Percentiles rank a stretch among this genome's conserved stretches.
phyloP scores from a whole-genome alignment of 2,329 filamentous ascomycete genomes.

The Madurella fahalii region DNA sequence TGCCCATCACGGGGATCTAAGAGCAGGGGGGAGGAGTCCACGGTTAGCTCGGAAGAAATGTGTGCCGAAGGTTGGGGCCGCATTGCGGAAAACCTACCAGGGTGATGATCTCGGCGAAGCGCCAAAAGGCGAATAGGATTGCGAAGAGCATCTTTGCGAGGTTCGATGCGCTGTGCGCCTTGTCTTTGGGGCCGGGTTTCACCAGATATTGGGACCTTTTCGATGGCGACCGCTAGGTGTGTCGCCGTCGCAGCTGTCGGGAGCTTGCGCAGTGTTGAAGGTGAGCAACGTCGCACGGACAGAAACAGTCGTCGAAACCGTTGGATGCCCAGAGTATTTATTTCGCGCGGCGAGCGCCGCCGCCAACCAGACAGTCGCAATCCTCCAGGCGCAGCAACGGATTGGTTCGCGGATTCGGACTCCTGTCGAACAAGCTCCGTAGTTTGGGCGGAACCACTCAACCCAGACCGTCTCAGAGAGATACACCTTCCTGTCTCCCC shows the following conservation, averaged over 20 bases:
- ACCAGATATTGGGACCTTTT: background rate
- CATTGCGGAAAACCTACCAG: constrained; percentile 43
- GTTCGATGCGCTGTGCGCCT: constrained; percentile 3
- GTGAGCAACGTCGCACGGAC: too few species aligned
- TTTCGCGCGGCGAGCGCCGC: too few species aligned
- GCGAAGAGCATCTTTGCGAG: constrained; percentile 55
- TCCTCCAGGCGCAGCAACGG: background rate
- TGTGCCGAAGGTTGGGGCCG: too few species aligned
- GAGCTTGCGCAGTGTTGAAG: too few species aligned
- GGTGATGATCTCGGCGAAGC: constrained; percentile 59
- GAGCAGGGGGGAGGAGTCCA: background rate
- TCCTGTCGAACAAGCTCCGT: too few species aligned
- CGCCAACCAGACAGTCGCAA: background rate
- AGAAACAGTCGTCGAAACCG: too few species aligned
- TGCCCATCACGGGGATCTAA: constrained; percentile 62
- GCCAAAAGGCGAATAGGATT: constrained; percentile 59
- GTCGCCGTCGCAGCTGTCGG: too few species aligned
- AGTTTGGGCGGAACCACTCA: too few species aligned
- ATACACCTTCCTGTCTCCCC: too few species aligned
- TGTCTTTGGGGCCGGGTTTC: background rate
- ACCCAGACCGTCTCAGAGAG: too few species aligned
- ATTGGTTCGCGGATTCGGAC: background rate
- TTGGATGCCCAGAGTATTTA: too few species aligned
- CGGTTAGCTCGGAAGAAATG: background rate
- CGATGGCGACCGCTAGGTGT: too few species aligned